Percentiles rank a stretch among this genome's conserved stretches.
Evolutionary conservation across 176 grass and related monocot species (phyloP).

Genomic region (Thalia dealbata): DNA sequence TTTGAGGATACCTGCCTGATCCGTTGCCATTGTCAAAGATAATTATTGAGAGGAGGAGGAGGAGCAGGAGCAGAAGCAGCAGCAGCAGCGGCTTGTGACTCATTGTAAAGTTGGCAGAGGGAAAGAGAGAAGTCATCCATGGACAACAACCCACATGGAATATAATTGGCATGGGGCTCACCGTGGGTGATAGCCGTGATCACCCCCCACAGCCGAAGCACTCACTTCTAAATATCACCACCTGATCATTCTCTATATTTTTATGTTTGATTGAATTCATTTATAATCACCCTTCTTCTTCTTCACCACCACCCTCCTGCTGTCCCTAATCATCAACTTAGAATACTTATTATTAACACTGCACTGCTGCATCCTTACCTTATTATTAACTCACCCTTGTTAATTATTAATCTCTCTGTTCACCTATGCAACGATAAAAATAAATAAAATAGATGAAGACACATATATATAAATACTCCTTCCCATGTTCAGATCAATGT

Average conservation of each 20-base stretch:
- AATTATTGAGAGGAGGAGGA: too few species aligned
- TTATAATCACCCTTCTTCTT: too few species aligned
- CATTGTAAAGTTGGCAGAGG: background rate
- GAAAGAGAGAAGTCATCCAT: background rate
- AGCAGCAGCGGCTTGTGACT: background rate
- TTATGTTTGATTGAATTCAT: too few species aligned
- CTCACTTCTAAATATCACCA: conserved; percentile 10
- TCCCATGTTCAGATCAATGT: background rate
- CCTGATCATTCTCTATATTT: background rate
- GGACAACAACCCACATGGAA: conserved; percentile 8
- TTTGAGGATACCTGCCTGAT: too few species aligned
- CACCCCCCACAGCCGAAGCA: background rate
- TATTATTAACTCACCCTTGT: too few species aligned
- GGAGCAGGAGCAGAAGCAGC: too few species aligned
- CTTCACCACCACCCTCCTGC: too few species aligned
- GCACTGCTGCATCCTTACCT: background rate
- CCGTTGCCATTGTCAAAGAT: too few species aligned
- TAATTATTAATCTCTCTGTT: too few species aligned
- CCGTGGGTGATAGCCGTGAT: background rate
- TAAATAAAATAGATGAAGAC: too few species aligned
- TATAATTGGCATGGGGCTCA: conserved; percentile 6
- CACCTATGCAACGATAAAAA: background rate
- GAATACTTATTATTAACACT: background rate
- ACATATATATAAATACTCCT: background rate
- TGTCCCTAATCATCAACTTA: background rate